phyloP scores from a whole-genome alignment of 257 asterid species.

The Solanum bulbocastanum region DNA sequence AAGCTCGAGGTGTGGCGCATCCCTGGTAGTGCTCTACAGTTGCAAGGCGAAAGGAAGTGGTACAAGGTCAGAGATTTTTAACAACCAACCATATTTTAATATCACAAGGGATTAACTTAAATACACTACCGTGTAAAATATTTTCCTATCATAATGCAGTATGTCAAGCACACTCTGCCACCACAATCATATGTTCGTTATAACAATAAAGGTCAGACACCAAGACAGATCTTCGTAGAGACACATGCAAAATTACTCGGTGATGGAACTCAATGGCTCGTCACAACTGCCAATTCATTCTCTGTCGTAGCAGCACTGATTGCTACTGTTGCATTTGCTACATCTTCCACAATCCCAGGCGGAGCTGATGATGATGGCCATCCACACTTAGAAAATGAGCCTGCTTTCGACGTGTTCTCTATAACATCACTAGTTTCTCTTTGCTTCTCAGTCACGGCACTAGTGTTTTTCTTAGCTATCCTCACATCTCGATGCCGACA shows the following conservation, averaged over 20 bases:
- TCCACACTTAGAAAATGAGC: conserved; percentile 16
- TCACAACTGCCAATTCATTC: conserved; percentile 60
- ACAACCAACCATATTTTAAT: neutral
- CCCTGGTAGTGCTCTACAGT: conserved; percentile 54
- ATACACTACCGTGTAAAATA: neutral
- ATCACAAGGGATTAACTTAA: neutral
- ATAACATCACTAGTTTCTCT: conserved; percentile 36
- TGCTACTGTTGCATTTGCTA: conserved; percentile 56
- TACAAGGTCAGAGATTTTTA: conserved; percentile 26
- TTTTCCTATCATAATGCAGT: conserved; percentile 21
- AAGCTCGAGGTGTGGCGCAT: conserved; percentile 36
- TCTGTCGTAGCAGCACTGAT: conserved; percentile 52
- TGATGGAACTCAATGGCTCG: conserved; percentile 40
- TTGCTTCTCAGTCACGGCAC: conserved; percentile 50
- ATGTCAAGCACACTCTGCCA: conserved; percentile 35
- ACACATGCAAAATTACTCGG: conserved; percentile 21
- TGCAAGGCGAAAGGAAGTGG: conserved; percentile 60
- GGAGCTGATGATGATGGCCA: conserved; percentile 31
- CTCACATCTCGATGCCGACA: conserved; percentile 48
- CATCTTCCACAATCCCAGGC: conserved; percentile 50
- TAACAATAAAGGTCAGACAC: conserved; percentile 31
- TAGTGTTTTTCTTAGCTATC: conserved; percentile 48
- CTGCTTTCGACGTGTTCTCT: conserved; percentile 35
- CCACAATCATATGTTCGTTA: conserved; percentile 9
- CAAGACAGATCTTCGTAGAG: conserved; percentile 17